Evolutionary conservation across 2,329 filamentous ascomycete genomes (phyloP), one percentile per base, ranked within the genome.

Genomic region (Xylariaceae sp.): DNA sequence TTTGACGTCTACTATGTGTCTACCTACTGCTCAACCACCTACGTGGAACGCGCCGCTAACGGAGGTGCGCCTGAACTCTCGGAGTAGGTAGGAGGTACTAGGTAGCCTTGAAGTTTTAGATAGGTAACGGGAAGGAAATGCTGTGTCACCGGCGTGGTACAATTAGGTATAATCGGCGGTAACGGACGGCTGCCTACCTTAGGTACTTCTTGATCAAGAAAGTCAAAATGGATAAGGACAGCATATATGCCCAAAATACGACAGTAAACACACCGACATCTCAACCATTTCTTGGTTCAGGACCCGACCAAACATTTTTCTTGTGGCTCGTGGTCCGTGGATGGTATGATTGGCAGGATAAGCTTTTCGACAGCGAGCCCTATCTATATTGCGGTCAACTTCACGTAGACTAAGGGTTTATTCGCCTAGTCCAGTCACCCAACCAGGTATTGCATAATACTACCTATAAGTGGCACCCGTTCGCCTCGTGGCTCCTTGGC

Each of bases 351-450:
- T 37, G 32, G n/a, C n/a, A n/a, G n/a, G 32, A 37, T 16, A 37
- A 37, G 6, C 32, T 37, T 12, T 37, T 37, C 32, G 12, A 12
- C 32, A 10, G 14, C 32, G 32, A 37, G 23, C n/a, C n/a, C n/a
- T n/a, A n/a, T n/a, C n/a, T n/a, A 42, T 49, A 37, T 40, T 50
- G 37, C 42, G 48, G 48, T 50, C 48, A 26, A 40, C 48, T 40
- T 40, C 43, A 42, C 48, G 48, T 50, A 42, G 48, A 37, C 23
- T 44, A 37, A 37, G 32, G 32, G 32, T 14, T 37, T 7, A 12
- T 10, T 4, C 14, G 7, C 32, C 32, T 10, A 7, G 12, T 7
- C 32, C 9, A 37, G 12, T 3, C 14, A 16, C 12, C 32, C 32
- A 37, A 37, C 32, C 9, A 37, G 32, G 9, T 37, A 12, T 10